Evolutionary conservation across 176 grass and related monocot genomes (phyloP), one percentile per base, ranked within the genome.

Genomic region (Bothriochloa decipiens): DNA sequence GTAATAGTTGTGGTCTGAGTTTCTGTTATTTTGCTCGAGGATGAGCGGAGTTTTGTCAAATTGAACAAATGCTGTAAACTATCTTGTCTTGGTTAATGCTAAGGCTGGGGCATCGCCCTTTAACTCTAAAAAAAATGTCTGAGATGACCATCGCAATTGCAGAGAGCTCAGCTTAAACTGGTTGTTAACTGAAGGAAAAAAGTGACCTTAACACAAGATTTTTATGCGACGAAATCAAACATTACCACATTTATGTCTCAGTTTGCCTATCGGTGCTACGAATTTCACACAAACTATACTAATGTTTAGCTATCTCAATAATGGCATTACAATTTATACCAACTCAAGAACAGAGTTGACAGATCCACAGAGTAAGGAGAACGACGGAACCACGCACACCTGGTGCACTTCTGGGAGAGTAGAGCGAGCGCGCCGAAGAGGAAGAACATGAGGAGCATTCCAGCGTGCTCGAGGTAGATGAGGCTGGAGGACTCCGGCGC

Each of bases 371-470:
- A 11, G 18, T 0, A 6, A 0, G 8, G 3, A 46, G 6, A 12
- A 5, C 25, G 23, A 12, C 3, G 70, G 47, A n/a, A 4, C 2
- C 5, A 23, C 7, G 47, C 42, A 67, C 26, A 92, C 96, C 89
- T 99, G 22, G 89, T 93, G 53, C 53, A 58, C 12, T 95, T 93
- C 33, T 98, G 89, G 5, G 95, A 98, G 64, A 98, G 50, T 20
- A 98, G 86, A 0, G 91, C 87, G 57, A 95, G 75, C 25, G 78
- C 60, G 17, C 17, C 50, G 6, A 53, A 53, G 87, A 98, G 86
- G 87, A 98, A 98, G 92, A 95, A 98, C 95, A 98, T 93, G 68
- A 98, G 85, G 3, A 98, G 95, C 95, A 98, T 98, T 32, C 91
- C 92, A 4, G 86, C 92, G 70, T 98, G 95, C 85, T 98, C 95